Conservation (phyloP, 2,329 filamentous ascomycete species). For the Microsporum audouinii region DNA sequence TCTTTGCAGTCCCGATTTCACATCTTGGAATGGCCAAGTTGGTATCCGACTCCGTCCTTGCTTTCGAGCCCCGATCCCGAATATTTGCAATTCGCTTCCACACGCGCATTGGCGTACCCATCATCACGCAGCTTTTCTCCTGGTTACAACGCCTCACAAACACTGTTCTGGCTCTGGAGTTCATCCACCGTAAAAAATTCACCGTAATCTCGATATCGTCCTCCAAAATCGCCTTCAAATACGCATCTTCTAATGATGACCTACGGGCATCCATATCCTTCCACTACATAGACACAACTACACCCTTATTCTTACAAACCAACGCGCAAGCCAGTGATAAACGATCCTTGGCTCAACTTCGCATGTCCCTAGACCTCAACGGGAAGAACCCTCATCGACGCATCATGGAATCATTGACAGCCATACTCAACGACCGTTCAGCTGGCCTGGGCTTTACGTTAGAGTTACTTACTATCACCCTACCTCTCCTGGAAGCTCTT, state of each 20-base stretch:
- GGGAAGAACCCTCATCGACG: slow-evolving; percentile 30
- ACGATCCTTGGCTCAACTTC: slow-evolving; percentile 7
- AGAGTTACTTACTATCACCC: slow-evolving; percentile 25
- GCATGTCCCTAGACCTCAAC: slow-evolving; percentile 26
- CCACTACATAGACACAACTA: slow-evolving; percentile 14
- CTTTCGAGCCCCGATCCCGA: slow-evolving; percentile 24
- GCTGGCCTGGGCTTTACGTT: slow-evolving; percentile 23
- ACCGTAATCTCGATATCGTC: slow-evolving; percentile 25
- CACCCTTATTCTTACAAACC: not conserved
- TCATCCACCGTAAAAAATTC: slow-evolving; percentile 26
- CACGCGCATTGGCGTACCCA: slow-evolving; percentile 25
- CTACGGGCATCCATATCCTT: slow-evolving; percentile 26
- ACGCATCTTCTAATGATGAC: slow-evolving; percentile 20
- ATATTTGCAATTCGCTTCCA: slow-evolving; percentile 31
- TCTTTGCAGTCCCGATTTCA: slow-evolving; percentile 21
- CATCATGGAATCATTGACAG: slow-evolving; percentile 29
- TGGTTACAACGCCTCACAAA: slow-evolving; percentile 30
- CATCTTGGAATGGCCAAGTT: slow-evolving; percentile 19
- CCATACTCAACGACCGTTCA: slow-evolving; percentile 25
- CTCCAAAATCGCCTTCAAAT: slow-evolving; percentile 26
- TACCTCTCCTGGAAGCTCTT: slow-evolving; percentile 29
- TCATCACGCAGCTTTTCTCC: slow-evolving; percentile 27
- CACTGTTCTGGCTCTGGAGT: slow-evolving; percentile 26
- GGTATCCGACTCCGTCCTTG: slow-evolving; percentile 22
- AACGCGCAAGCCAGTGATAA: slow-evolving; percentile 1